Base-by-base conservation (phyloP, 1,139 yeast genomes). In the Geotrichum citri-aurantii region DNA sequence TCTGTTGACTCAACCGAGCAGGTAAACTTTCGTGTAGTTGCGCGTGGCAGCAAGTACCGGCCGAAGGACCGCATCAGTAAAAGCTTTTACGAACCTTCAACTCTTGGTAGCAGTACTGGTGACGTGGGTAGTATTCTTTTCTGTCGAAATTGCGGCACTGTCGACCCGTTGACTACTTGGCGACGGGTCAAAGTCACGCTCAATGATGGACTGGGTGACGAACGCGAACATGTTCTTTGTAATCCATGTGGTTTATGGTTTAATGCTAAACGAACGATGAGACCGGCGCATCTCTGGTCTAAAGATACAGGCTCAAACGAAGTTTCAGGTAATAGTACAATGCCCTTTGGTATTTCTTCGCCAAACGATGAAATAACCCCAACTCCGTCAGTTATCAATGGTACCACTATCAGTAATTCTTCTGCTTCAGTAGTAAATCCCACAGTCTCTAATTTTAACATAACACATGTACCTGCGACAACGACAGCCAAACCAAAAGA, bases 171-270 rank as follows among this genome's bases (percentile, higher is more conserved):
- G 3, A 68, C 73, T 1, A 37, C 44, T 37, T 75, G 79, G 79
- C 65, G 79, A 48, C 60, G 65, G 17, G 62, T 68, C 31, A 62
- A 55, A 56, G 24, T 49, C 11, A 49, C 44, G 8, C 21, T 33
- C 1, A 46, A 26, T 26, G 50, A 51, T 14, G 54, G 57, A 8
- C 29, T 54, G 6, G 56, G 51, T n/a, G 59, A 57, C 29, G 60
- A 63, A 64, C 31, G 65, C 61, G 58, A 58, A 57, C 44, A 26
- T 52, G 24, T 64, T 27, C 63, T 73, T 42, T 73, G 77, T 63
- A 73, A 73, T 57, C 73, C 77, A 5, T 74, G 77, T 61, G 77
- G 77, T 1, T 63, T 74, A 10, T 74, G 73, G 66, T 69, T 64
- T 59, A 62, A 64, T 48, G 59, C 67, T 40, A 71, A 74, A 61